Evolutionary conservation across 2,329 filamentous ascomycete genomes (phyloP).

Genomic region (Hymenoscyphus salicellus): DNA sequence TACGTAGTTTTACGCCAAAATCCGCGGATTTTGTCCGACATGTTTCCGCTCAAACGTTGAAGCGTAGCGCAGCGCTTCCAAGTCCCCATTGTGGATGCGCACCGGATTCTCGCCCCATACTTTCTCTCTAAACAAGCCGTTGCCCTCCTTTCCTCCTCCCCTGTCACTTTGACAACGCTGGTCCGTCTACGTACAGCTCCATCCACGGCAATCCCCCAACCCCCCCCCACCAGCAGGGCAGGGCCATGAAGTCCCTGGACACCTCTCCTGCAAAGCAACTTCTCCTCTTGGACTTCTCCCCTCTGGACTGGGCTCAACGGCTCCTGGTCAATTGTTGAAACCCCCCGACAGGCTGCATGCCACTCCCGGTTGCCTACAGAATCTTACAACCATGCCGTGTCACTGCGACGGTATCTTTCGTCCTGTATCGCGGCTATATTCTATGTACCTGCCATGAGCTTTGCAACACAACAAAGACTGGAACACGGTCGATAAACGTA

Average conservation of each 20-base stretch:
- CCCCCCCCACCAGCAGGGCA: not conserved
- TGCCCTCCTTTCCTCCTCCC: not conserved
- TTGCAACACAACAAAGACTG: slow-evolving; percentile 10
- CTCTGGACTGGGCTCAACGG: no score
- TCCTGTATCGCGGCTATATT: slow-evolving; percentile 20
- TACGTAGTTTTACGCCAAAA: not conserved
- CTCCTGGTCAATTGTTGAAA: slow-evolving; percentile 11
- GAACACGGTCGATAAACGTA: slow-evolving; percentile 14
- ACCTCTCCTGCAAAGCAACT: slow-evolving; percentile 5
- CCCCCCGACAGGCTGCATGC: slow-evolving; percentile 18
- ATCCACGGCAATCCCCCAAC: not conserved
- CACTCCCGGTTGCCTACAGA: slow-evolving; percentile 19
- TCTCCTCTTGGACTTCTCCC: no score
- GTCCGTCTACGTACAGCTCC: no score
- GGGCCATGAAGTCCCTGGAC: not conserved
- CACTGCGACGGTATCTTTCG: slow-evolving; percentile 14
- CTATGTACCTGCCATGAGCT: slow-evolving; percentile 17
- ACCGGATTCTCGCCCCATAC: not conserved
- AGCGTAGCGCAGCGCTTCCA: not conserved
- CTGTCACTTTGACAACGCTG: not conserved
- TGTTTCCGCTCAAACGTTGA: not conserved
- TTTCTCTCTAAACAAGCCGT: not conserved
- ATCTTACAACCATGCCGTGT: slow-evolving; percentile 28
- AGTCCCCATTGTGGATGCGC: not conserved
- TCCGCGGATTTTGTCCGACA: not conserved